These are phyloP conservation scores for Fomitopsis schrenkii DNA, from an alignment of 1,284 basidiomycete species.

Conservation along the genomic window DNA sequence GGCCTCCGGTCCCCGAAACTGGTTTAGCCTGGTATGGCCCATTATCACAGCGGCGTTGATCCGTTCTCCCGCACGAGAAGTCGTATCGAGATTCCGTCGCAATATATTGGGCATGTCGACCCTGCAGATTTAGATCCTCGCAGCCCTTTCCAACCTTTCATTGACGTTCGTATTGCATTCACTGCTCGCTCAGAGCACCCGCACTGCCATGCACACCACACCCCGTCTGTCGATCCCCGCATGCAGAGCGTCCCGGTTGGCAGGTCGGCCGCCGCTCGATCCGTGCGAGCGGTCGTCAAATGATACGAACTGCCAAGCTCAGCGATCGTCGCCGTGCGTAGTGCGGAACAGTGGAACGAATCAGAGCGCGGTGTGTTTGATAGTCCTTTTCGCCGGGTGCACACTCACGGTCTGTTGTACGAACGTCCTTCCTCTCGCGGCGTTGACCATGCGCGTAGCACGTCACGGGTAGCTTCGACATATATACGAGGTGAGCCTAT, in stretches of 20 bases:
- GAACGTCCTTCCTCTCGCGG: not conserved
- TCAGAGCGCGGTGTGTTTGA: not conserved
- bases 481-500: not conserved
- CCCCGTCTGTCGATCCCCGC: not conserved
- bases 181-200: no score
- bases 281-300: not conserved
- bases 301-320: not conserved
- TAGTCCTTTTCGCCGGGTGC: not conserved
- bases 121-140: conserved; percentile 2
- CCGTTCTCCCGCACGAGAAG: not conserved
- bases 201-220: no score
- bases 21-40: not conserved
- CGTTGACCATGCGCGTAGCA: not conserved
- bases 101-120: not conserved
- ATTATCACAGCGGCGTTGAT: not conserved
- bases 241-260: not conserved
- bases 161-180: no score
- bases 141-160: not conserved
- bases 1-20: not conserved
- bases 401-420: not conserved
- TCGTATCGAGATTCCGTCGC: not conserved
- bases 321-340: not conserved
- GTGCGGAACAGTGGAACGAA: not conserved
- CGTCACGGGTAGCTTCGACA: not conserved
- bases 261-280: not conserved